Base-by-base conservation (phyloP, 805 yeast genomes). In the Lipomyces mesembrius region DNA sequence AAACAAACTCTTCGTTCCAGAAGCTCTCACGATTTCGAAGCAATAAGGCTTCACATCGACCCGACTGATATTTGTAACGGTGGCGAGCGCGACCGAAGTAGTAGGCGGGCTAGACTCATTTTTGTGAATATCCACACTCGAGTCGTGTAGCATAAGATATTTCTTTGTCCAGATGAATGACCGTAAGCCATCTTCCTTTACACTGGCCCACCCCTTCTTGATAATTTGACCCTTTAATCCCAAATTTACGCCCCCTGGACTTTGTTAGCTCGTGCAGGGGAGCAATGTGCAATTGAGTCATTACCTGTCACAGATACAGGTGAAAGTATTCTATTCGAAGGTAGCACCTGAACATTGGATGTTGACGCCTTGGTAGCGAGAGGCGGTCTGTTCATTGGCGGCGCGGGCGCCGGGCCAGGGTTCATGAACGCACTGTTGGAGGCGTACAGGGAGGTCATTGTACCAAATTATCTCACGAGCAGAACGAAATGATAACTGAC, bases 111-210 rank as follows among this genome's bases (percentile, higher is more conserved):
- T 32, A 14, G 64, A 34, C 29, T 65, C 72, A 49, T 49, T 63
- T 74, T 90, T 91, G 80, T 88, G 90, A 71, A 94, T 86, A 64
- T 88, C 89, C 65, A 94, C 79, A 57, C 88, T 85, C 53, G 89
- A 84, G 70, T 92, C 97, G 72, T 86, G 86, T 59, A 94, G 81
- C 5, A 91, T 89, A 80, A 94, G 81, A 77, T 82, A 94, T 73
- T 95, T 85, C 75, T 92, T 92, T 66, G 93, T 92, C 99, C 99
- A 94, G 72, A 96, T 82, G 76, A 93, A 92, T 5, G 92, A 86
- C 70, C 91, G 85, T 69, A 94, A 80, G 14, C 98, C 97, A 73
- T 94, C 98, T 73, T 94, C 98, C 77, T 91, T 93, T 66, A 92
- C 87, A 63, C 90, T 90, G 27, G 92, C 93, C 96, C 97, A 93